Conservation (phyloP, 1,284 basidiomycete species). For the Ganoderma lingzhi region DNA sequence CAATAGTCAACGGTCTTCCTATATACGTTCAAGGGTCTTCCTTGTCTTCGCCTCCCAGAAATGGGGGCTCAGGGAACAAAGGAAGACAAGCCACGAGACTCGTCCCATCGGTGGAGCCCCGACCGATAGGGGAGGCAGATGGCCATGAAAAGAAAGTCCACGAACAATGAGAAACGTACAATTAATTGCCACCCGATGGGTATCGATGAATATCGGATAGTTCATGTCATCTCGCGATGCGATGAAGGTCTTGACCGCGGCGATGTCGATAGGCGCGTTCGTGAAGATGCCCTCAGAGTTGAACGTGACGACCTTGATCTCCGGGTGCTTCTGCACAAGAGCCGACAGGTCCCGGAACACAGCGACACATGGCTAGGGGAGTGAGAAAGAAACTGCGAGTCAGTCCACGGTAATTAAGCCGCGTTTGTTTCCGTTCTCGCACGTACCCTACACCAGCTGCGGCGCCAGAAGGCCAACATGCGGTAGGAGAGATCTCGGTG, state of each 20-base stretch:
- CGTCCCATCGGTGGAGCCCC: neutral
- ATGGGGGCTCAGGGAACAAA: neutral
- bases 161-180: conserved; percentile 33
- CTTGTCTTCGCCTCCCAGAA: neutral
- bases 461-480: conserved; percentile 7
- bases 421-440: conserved; percentile 30
- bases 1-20: conserved; percentile 24
- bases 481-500: conserved; percentile 27
- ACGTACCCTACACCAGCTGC: conserved; percentile 40
- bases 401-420: conserved; percentile 34
- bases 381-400: conserved; percentile 23
- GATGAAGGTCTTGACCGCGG: conserved; percentile 39
- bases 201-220: conserved; percentile 43
- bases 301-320: conserved; percentile 43
- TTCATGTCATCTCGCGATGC: conserved; percentile 39
- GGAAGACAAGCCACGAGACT: conserved; percentile 6
- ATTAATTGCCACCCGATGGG: conserved; percentile 40
- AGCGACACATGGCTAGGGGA: conserved; percentile 42
- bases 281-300: conserved; percentile 45
- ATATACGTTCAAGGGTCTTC: neutral
- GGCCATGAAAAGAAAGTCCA: conserved; percentile 8
- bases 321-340: conserved; percentile 36
- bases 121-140: neutral
- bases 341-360: conserved; percentile 41
- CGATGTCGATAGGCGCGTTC: conserved; percentile 38